phyloP scores from a whole-genome alignment of 257 asterid genomes.

The Capsicum baccatum region DNA sequence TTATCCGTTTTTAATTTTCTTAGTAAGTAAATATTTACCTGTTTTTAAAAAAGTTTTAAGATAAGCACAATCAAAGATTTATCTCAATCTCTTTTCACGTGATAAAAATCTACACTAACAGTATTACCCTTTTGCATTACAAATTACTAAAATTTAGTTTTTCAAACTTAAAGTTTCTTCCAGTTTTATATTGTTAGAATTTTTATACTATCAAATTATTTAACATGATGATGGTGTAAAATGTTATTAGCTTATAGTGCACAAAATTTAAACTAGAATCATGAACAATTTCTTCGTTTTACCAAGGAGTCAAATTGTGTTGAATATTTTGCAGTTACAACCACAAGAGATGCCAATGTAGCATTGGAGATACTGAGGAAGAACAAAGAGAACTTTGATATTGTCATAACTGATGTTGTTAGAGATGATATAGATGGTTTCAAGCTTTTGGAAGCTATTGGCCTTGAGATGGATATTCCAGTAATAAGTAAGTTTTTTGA shows the following conservation, averaged over 20 bases:
- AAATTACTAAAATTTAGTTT: neutral
- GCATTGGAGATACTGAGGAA: constrained; percentile 35
- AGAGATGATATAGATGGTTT: constrained; percentile 34
- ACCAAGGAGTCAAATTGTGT: neutral
- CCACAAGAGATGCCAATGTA: constrained; percentile 23
- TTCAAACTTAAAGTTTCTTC: neutral
- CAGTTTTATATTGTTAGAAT: neutral
- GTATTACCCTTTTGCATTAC: neutral
- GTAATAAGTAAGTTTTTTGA: constrained; percentile 32
- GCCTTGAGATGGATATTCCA: constrained; percentile 35
- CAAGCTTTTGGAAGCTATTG: constrained; percentile 29
- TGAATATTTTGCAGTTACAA: constrained; percentile 25
- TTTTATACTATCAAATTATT: neutral
- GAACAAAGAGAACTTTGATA: constrained; percentile 26
- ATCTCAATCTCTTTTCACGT: too few species aligned
- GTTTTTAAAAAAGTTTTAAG: too few species aligned
- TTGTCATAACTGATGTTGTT: constrained; percentile 29
- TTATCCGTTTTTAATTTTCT: too few species aligned
- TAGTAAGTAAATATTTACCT: too few species aligned
- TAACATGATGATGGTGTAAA: neutral
- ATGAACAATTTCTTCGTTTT: neutral
- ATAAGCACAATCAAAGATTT: too few species aligned
- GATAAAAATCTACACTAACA: neutral
- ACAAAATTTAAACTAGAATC: neutral
- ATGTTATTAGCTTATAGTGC: neutral